Evolutionary conservation across 495 filamentous ascomycete species (phyloP), one percentile per base, ranked within the genome.

Genomic region (Cladorrhinum samala): DNA sequence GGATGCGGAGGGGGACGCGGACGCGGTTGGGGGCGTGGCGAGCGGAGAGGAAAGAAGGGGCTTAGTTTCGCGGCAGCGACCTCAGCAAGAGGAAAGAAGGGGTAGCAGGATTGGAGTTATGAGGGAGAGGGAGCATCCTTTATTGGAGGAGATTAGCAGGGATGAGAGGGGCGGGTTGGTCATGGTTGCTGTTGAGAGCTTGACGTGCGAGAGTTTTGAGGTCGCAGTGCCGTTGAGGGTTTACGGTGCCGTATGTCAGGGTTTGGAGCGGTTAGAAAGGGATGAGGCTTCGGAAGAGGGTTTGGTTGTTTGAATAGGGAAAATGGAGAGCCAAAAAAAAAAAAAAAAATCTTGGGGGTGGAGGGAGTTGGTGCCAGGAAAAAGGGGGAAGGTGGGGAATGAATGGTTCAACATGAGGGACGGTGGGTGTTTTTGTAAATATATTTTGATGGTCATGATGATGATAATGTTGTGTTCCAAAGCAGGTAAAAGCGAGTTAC

Each of bases 171-270:
- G 88, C 0, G 74, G 76, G 1, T 58, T 76, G 16, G 76, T 88
- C 1, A 61, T 89, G 36, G 85, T 85, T 2, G 85, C 88, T 1
- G 78, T 84, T 54, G 88, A 94, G 70, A 81, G 81, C 55, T 60
- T 96, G 51, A 75, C 80, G 16, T 91, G 88, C 58, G 91, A 95
- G 74, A 90, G 85, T 16, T 96, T 96, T 69, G 91, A 95, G 64
- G 85, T 96, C 42, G 79, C 81, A 1, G 87, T 95, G 44, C 91
- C 91, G 43, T 66, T 96, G 47, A 79, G 79, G 43, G 87, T 96
- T 0, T 96, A 91, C 66, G 91, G 91, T 7, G 84, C 88, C 5
- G 64, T 77, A 25, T 68, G 72, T 50, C 71, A 64, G 37, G 71
- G 65, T 36, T 60, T 72, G 50, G 75, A 71, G 66, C 68, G 64